phyloP scores from a whole-genome alignment of 2,329 filamentous ascomycete genomes.

The Furcasterigmium furcatum region DNA sequence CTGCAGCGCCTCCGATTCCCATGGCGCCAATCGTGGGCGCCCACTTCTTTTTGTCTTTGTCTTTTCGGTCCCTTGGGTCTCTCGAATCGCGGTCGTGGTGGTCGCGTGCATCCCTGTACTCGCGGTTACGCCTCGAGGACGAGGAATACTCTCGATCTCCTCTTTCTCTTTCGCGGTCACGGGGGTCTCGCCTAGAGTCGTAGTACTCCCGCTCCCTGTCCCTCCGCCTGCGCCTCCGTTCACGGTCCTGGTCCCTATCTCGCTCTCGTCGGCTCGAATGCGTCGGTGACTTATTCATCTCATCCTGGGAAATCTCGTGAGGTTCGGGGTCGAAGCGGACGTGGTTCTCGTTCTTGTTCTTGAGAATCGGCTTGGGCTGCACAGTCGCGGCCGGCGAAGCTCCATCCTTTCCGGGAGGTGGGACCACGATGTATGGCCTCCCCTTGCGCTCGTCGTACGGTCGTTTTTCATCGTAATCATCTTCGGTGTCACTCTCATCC shows the following conservation, averaged over 20 bases:
- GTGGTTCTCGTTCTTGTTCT: constrained; percentile 56
- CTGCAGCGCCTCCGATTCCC: constrained; percentile 58
- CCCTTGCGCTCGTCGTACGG: constrained; percentile 20
- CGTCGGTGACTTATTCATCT: constrained; percentile 18
- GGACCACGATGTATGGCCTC: constrained; percentile 37
- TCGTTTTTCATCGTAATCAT: constrained; percentile 15
- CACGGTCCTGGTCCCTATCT: constrained; percentile 24
- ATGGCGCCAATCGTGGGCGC: constrained; percentile 53
- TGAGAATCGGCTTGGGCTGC: constrained; percentile 56
- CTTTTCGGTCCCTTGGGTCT: constrained; percentile 17
- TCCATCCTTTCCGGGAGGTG: constrained; percentile 23
- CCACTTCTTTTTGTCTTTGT: constrained; percentile 37
- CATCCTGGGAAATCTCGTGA: constrained; percentile 34
- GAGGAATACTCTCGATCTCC: constrained; percentile 27
- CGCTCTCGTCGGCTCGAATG: constrained; percentile 16
- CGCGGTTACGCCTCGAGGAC: constrained; percentile 37
- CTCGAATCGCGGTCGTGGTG: constrained; percentile 26
- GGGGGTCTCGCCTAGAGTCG: constrained; percentile 22
- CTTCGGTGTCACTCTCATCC: constrained; percentile 23
- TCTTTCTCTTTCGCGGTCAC: constrained; percentile 25
- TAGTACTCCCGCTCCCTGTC: constrained; percentile 15
- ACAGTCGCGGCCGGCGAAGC: constrained; percentile 30
- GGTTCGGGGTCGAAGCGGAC: constrained; percentile 51
- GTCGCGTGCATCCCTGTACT: constrained; percentile 25
- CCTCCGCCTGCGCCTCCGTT: constrained; percentile 18